Evolutionary conservation across 2,329 filamentous ascomycete species (phyloP), one percentile per base, ranked within the genome.

Genomic region (Sphaerulina populicola): DNA sequence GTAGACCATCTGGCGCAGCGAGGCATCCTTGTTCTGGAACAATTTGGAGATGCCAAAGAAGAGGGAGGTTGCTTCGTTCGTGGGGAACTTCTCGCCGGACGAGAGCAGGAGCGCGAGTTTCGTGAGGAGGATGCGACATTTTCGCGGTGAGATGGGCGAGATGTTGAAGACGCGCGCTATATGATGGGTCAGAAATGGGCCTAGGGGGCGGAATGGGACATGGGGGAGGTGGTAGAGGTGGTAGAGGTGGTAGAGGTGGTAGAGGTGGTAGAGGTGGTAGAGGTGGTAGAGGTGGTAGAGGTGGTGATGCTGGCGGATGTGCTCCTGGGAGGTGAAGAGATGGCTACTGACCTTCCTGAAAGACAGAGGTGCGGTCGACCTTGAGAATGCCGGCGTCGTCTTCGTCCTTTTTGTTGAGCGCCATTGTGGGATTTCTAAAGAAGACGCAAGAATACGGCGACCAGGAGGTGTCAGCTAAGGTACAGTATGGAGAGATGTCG

Each of bases 31-130:
- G 74, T 97, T 97, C 77, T 97, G 91, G 79, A 98, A 98, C 55
- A 97, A 81, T 79, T 97, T 97, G 56, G 91, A 97, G 71, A 94
- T 97, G 63, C 91, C 90, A 70, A 97, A 97, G 81, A 98, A 98
- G 60, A 98, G 85, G 43, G 88, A 91, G 30, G 93, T 97, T 62
- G 93, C 93, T 80, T 98, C 93, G 68, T 94, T 94, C 54, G 86
- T 91, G 41, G 91, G 90, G 77, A 97, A 98, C 68, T 84, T 89
- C 75, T 98, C 93, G 63, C 93, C 93, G 15, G 89, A 97, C 73
- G 96, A 96, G 63, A 98, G 80, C 59, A 98, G 84, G 53, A 97
- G 85, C 44, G 88, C 88, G 67, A 98, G 93, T 78, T 98, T 97
- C 66, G 93, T 97, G 60, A 98, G 79, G 58, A 96, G 86, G 59